phyloP scores from a whole-genome alignment of 495 filamentous ascomycete genomes.

The Terfezia claveryi region DNA sequence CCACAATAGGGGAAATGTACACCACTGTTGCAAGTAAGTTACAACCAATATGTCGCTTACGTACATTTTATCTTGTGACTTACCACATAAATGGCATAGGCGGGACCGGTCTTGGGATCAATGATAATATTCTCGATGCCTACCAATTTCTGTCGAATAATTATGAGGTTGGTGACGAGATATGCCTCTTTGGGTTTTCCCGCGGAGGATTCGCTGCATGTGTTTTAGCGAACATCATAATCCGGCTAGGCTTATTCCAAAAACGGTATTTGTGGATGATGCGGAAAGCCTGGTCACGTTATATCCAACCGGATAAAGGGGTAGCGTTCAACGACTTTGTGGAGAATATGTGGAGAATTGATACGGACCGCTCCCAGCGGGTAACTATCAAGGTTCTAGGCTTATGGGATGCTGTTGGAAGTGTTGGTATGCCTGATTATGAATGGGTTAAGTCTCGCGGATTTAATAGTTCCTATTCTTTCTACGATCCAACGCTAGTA shows the following conservation, averaged over 20 bases:
- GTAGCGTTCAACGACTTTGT: neutral
- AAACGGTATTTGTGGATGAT: neutral
- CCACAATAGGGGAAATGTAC: constrained; percentile 21
- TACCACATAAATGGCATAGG: neutral
- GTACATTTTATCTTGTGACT: neutral
- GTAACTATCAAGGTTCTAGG: too few species aligned
- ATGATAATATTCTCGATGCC: constrained; percentile 38
- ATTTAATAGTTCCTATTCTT: too few species aligned
- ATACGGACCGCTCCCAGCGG: neutral
- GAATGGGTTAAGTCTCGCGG: too few species aligned
- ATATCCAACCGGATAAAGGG: neutral
- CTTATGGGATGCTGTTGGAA: too few species aligned
- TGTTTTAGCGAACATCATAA: neutral
- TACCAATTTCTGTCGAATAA: constrained; percentile 49
- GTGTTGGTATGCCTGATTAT: too few species aligned
- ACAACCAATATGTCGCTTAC: neutral
- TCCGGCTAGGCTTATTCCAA: neutral
- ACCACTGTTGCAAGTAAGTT: constrained; percentile 25
- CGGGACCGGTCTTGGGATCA: constrained; percentile 2
- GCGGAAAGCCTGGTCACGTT: neutral
- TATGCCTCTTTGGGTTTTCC: constrained; percentile 49
- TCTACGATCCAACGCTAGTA: too few species aligned
- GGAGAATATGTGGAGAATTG: neutral
- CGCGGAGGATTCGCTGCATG: constrained; percentile 52
- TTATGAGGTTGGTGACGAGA: constrained; percentile 43